phyloP scores from a whole-genome alignment of 176 grass and related monocot genomes.

The Bothriochloa decipiens region DNA sequence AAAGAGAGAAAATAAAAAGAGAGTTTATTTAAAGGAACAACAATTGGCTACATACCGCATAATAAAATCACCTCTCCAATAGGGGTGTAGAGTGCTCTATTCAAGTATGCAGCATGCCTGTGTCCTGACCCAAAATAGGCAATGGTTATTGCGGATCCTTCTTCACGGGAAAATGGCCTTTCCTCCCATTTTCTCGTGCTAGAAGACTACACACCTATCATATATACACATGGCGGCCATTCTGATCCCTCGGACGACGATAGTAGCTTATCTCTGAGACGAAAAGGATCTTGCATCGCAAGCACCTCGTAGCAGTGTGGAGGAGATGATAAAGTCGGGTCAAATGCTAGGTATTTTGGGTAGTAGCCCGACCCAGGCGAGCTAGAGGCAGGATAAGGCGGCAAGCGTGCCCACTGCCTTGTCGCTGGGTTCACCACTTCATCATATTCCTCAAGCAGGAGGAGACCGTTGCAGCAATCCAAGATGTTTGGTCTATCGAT shows the following conservation, averaged over 20 bases:
- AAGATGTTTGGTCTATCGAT: too few relatives aligned
- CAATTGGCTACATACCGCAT: not conserved
- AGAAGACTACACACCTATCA: not conserved
- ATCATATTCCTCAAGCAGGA: not conserved
- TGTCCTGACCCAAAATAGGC: too few relatives aligned
- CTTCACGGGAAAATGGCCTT: not conserved
- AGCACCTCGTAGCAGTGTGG: conserved; percentile 7
- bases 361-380: not conserved
- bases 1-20: not conserved
- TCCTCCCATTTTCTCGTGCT: not conserved
- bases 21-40: not conserved
- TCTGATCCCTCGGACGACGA: not conserved
- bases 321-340: not conserved
- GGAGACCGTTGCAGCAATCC: conserved; percentile 2
- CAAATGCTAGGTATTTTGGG: not conserved
- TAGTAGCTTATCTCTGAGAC: too few relatives aligned
- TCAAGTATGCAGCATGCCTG: not conserved
- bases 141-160: not conserved
- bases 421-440: not conserved
- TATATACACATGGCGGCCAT: not conserved
- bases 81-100: not conserved
- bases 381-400: not conserved
- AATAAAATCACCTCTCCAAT: not conserved
- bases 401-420: not conserved
- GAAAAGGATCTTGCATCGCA: not conserved